Conservation (phyloP, 768 basidiomycete species). For the Terana coerulea region DNA sequence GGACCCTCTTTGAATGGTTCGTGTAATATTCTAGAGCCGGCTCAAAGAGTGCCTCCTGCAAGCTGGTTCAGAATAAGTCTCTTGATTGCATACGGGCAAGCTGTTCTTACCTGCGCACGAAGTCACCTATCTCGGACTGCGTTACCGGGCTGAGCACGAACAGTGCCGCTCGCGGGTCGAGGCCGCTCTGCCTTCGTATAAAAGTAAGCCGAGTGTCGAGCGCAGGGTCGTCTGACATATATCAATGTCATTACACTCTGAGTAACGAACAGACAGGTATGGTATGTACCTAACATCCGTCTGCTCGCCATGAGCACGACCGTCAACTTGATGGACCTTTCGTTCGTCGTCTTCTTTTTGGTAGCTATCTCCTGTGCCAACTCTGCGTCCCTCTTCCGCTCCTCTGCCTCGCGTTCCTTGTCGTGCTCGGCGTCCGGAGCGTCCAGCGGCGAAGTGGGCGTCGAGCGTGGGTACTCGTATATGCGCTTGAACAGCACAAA, state of each 20-base stretch:
- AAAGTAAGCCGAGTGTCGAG: slow-evolving; percentile 82
- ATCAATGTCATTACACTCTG: neutral
- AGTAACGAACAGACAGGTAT: neutral
- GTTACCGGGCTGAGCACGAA: slow-evolving; percentile 95
- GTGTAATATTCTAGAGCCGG: slow-evolving; percentile 92
- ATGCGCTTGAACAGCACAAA: slow-evolving; percentile 89
- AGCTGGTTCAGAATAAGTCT: slow-evolving; percentile 36
- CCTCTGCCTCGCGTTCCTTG: slow-evolving; percentile 59
- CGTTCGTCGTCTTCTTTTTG: slow-evolving; percentile 74
- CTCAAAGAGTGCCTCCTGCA: slow-evolving; percentile 87
- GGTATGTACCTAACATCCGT: slow-evolving; percentile 70
- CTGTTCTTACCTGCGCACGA: slow-evolving; percentile 65
- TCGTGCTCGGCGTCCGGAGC: slow-evolving; percentile 49
- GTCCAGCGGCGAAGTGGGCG: slow-evolving; percentile 52
- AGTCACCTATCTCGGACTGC: slow-evolving; percentile 80
- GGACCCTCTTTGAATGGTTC: slow-evolving; percentile 85
- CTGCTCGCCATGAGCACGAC: slow-evolving; percentile 91
- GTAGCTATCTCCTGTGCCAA: slow-evolving; percentile 76
- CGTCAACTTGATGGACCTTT: slow-evolving; percentile 90
- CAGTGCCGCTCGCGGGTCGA: slow-evolving; percentile 88
- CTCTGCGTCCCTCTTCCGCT: slow-evolving; percentile 68
- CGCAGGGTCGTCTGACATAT: slow-evolving; percentile 67
- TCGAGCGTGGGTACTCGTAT: slow-evolving; percentile 56
- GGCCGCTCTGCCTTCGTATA: slow-evolving; percentile 81
- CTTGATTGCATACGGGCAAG: neutral